Conservation (phyloP, 495 filamentous ascomycete genomes). For the Aspergillus sparsus region DNA sequence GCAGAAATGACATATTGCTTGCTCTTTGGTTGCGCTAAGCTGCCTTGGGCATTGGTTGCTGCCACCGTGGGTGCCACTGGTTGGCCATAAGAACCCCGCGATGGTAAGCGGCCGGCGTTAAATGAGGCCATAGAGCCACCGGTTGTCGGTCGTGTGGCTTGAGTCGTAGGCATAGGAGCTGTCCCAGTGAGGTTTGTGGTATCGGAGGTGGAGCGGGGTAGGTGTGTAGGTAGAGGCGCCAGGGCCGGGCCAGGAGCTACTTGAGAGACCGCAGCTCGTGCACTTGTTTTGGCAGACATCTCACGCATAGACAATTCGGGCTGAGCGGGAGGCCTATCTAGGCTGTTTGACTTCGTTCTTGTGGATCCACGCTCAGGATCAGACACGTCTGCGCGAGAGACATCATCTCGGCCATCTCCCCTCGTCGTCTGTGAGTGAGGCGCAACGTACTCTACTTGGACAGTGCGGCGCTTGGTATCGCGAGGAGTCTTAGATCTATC, state of each 20-base stretch:
- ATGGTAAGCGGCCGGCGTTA: constrained; percentile 64
- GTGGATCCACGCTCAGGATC: constrained; percentile 23
- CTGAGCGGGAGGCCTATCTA: constrained; percentile 12
- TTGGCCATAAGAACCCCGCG: constrained; percentile 84
- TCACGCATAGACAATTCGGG: constrained; percentile 10
- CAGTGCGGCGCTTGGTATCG: constrained; percentile 89
- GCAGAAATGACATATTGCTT: constrained; percentile 77
- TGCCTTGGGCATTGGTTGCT: constrained; percentile 86
- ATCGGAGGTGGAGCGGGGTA: constrained; percentile 60
- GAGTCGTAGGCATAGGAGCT: constrained; percentile 44
- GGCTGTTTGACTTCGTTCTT: constrained; percentile 24
- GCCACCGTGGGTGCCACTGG: constrained; percentile 86
- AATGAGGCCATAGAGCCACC: constrained; percentile 78
- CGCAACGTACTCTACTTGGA: constrained; percentile 97
- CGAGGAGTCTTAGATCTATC: constrained; percentile 64
- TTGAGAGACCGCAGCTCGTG: constrained; percentile 15
- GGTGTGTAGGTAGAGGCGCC: constrained; percentile 37
- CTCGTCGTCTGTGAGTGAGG: constrained; percentile 78
- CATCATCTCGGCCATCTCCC: constrained; percentile 50
- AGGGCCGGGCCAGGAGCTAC: constrained; percentile 11
- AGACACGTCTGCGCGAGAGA: constrained; percentile 18
- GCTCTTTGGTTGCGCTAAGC: constrained; percentile 79
- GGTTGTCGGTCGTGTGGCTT: constrained; percentile 69
- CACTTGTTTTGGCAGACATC: constrained; percentile 11
- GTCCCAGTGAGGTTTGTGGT: constrained; percentile 48